Evolutionary conservation across 495 filamentous ascomycete species (phyloP).

Genomic region (Trichoderma asperelloides): DNA sequence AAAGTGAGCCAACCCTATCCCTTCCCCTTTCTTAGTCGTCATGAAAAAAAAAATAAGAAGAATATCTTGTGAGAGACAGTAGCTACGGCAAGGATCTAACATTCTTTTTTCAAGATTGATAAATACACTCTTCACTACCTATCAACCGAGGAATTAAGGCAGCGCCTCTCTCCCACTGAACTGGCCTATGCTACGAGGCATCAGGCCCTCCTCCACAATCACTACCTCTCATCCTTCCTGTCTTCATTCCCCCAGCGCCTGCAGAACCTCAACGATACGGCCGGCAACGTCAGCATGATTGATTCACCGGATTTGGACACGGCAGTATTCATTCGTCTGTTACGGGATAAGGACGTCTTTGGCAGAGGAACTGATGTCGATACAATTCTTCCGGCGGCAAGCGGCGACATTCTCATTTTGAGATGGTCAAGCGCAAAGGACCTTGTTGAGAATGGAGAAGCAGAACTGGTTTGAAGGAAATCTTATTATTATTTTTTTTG

Average conservation of each 20-base stretch:
- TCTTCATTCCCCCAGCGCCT: constrained; percentile 65
- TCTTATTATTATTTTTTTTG: neutral
- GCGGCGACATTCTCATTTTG: constrained; percentile 79
- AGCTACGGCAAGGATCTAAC: constrained; percentile 5
- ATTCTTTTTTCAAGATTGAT: constrained; percentile 47
- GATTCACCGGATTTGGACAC: constrained; percentile 71
- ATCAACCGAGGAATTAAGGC: constrained; percentile 33
- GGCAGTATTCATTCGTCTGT: constrained; percentile 75
- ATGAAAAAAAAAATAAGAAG: too few relatives aligned
- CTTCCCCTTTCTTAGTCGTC: too few relatives aligned
- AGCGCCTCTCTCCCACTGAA: constrained; percentile 62
- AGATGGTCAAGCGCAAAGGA: constrained; percentile 75
- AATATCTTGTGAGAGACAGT: too few relatives aligned
- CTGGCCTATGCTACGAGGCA: constrained; percentile 70
- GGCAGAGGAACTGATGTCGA: constrained; percentile 51
- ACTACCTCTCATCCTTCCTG: constrained; percentile 77
- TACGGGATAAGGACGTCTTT: constrained; percentile 49
- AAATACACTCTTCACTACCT: constrained; percentile 56
- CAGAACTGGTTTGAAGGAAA: constrained; percentile 67
- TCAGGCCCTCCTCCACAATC: constrained; percentile 67
- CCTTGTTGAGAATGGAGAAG: constrained; percentile 61
- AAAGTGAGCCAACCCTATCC: constrained; percentile 42
- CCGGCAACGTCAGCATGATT: constrained; percentile 85
- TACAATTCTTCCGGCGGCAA: constrained; percentile 51
- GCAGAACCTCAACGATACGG: constrained; percentile 79